Evolutionary conservation across 495 filamentous ascomycete genomes (phyloP), one percentile per base, ranked within the genome.

Genomic region (Hyaloscypha variabilis): DNA sequence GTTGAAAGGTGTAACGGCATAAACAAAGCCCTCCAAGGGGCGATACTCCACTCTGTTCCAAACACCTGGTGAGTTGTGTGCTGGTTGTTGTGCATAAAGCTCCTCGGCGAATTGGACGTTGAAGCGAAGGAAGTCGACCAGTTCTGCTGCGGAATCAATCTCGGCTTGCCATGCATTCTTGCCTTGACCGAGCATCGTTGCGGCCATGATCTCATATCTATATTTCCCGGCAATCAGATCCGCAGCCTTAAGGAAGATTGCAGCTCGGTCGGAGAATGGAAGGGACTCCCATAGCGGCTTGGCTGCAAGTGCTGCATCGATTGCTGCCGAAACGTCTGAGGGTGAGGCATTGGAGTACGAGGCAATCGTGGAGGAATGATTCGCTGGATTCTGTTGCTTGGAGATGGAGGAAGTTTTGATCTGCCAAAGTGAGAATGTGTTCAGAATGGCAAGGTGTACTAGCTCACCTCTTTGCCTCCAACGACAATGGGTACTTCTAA

Each of bases 111-210:
- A 96, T 72, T 91, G 87, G 42, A 95, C 92, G 69, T 91, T 93
- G 79, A 96, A 96, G 65, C 91, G 84, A 70, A 98, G 82, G 79
- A 98, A 98, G 75, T 98, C 94, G 68, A 85, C 87, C 50, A 96
- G 78, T 81, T 98, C 94, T 2, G 94, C 94, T 4, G 94, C 94
- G 26, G 94, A 87, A 77, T 97, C 93, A 69, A 97, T 96, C 84
- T 97, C 93, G 23, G 93, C 93, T 76, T 97, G 93, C 92, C 92
- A 97, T 26, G 90, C 91, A 76, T 96, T 97, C 83, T 97, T 97
- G 67, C 93, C 93, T 76, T 97, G 93, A 31, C 93, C 93, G 25
- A 96, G 82, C 84, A 97, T 96, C 8, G 93, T 97, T 42, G 92
- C 85, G 8, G 94, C 93, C 90, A 96, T 94, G 62, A 97, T 81